Base-by-base conservation (phyloP, 805 yeast genomes). In the Wickerhamiella sergipiensis region DNA sequence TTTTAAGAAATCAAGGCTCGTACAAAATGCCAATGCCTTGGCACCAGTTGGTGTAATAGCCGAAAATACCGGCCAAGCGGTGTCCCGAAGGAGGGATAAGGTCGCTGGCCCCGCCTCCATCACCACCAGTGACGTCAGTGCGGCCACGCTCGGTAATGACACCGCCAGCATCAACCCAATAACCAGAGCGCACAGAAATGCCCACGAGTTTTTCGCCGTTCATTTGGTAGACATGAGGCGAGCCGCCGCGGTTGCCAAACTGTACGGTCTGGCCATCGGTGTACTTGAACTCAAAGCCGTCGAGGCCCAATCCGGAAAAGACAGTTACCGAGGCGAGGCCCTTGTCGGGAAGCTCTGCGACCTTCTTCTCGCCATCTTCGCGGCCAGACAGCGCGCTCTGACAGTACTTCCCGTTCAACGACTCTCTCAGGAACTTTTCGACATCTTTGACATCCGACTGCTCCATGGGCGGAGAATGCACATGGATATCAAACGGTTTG, bases 141-240 rank as follows among this genome's bases (percentile, higher is more conserved):
- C 80, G 57, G 39, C 61, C 52, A 17, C 55, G 24, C 39, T 52
- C 54, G 2, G 95, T 84, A 18, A 79, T 71, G 33, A 92, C 68
- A 61, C 85, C 92, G 21, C 86, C 69, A 1, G 83, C 95, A 70
- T 92, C 97, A 5, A 92, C 71, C 97, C 97, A 92, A 1, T 73
- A 79, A 10, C 97, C 97, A 43, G 79, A 71, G 56, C 95, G 72
- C 45, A 87, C 67, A 43, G 74, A 71, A 50, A 89, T 68, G 23
- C 81, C 83, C 2, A 71, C 63, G 7, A 90, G 68, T 9, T 56
- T 52, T 61, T 90, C 95, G 46, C 79, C 85, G 2, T 69, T 68
- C n/a, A 88, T 59, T 1, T 61, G 63, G 52, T 82, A 75, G 54
- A 72, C 80, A 52, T 76, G 57, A n/a, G 67, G 67, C 6, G 55